Percentiles rank a stretch among this genome's conserved stretches.
phyloP scores from a whole-genome alignment of 495 filamentous ascomycete genomes.

The Jackrogersella minutella region DNA sequence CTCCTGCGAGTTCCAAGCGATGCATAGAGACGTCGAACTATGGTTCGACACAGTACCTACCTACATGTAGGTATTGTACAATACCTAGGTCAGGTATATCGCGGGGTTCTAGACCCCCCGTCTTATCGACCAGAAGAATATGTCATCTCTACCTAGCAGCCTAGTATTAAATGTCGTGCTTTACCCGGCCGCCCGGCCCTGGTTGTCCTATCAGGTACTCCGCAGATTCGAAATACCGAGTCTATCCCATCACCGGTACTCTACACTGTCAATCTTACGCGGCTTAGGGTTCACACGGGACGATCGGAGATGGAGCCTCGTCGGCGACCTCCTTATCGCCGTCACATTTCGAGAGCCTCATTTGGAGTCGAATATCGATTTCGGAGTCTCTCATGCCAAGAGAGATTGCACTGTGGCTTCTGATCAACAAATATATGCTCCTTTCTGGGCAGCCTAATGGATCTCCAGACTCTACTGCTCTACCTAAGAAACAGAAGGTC shows the following conservation, averaged over 20 bases:
- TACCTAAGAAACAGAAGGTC: background rate
- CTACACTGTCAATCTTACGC: no score
- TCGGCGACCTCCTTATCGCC: background rate
- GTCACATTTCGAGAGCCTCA: conserved; percentile 4
- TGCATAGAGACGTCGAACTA: conserved; percentile 8
- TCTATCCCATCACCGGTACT: conserved; percentile 12
- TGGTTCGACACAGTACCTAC: conserved; percentile 18
- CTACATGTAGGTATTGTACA: background rate
- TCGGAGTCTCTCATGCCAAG: background rate
- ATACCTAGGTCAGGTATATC: no score
- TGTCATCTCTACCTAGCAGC: conserved; percentile 1
- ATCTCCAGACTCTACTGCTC: background rate
- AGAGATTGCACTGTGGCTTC: background rate
- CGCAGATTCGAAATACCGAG: conserved; percentile 7
- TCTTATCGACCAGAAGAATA: background rate
- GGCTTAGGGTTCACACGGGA: conserved; percentile 1
- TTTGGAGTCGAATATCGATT: conserved; percentile 4
- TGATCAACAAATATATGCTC: background rate
- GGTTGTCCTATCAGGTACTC: conserved; percentile 21
- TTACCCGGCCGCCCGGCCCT: conserved; percentile 24
- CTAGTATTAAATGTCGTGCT: background rate
- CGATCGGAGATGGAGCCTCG: background rate
- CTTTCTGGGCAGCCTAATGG: background rate
- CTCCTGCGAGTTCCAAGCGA: conserved; percentile 21
- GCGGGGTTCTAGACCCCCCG: no score